Base-by-base conservation (phyloP, 2,329 filamentous ascomycete species). In the Hypomyces rosellus region DNA sequence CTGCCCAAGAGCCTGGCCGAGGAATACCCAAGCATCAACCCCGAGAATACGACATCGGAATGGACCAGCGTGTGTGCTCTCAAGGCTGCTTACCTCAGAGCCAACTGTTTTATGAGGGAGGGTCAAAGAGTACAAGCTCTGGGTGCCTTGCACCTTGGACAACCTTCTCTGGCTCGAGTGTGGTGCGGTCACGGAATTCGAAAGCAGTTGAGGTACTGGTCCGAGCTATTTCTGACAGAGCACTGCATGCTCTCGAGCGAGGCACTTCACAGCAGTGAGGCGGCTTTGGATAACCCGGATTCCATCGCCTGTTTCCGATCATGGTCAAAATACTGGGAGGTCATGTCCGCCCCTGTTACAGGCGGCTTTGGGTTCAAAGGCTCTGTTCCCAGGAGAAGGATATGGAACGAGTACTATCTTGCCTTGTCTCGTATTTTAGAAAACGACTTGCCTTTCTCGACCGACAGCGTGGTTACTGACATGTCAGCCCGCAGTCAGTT, bases 401-500 rank as follows among this genome's bases (percentile, higher is more conserved):
- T 95, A 41, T 96, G 91, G 91, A 84, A 80, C 59, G 82, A 88
- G 55, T 96, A 96, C 66, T 96, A 96, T 64, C 72, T 81, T 41
- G 81, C 86, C 1, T 71, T 96, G 15, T 95, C 90, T 2, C 75
- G 75, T n/a, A 81, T 95, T 34, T 68, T 96, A 6, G 84, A 85
- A 59, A 71, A 81, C 48, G 80, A 82, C 52, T 62, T 88, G 18
- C 73, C 82, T 0, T 88, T 82, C 47, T 75, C 80, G 1, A 72
- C 74, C 0, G 78, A 65, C 55, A 61, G 69, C 41, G 62, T 66
- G 34, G 60, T 70, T 11, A 70, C 70, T 34, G 77, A 80, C 38
- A 66, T 74, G 14, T 84, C 80, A 3, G 74, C 75, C 34, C 80
- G 80, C 46, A 73, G 72, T 39, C 84, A 86, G 59, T 78, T 96